Evolutionary conservation across 768 basidiomycete genomes (phyloP).

Genomic region (Aureoboletus auriporus): DNA sequence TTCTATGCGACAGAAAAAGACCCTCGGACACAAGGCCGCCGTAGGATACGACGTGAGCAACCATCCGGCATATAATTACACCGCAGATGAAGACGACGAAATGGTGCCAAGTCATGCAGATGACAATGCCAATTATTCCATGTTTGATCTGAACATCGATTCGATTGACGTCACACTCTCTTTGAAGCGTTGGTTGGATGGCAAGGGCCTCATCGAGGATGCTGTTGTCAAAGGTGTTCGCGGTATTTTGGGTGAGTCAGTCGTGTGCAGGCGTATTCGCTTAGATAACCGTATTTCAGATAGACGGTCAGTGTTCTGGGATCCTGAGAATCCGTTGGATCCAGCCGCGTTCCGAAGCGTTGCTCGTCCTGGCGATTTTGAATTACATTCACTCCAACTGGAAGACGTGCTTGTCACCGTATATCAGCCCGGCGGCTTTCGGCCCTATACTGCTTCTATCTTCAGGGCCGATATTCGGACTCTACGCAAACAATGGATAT

Average conservation of each 20-base stretch:
- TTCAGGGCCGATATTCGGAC: constrained; percentile 86
- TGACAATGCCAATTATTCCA: constrained; percentile 72
- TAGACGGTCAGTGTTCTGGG: constrained; percentile 82
- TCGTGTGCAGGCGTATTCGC: neutral
- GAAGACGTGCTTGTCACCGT: constrained; percentile 94
- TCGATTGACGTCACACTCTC: constrained; percentile 95
- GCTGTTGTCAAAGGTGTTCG: constrained; percentile 93
- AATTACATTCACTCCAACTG: constrained; percentile 82
- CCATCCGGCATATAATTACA: constrained; percentile 65
- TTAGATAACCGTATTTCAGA: constrained; percentile 43
- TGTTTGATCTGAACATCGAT: constrained; percentile 92
- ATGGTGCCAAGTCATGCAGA: constrained; percentile 29
- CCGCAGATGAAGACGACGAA: constrained; percentile 59
- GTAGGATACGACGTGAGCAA: constrained; percentile 74
- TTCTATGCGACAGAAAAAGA: constrained; percentile 13
- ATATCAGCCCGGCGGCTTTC: constrained; percentile 88
- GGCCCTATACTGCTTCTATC: constrained; percentile 88
- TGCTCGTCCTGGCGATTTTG: constrained; percentile 80
- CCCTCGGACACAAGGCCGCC: constrained; percentile 50
- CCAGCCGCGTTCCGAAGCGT: constrained; percentile 78
- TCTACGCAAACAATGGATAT: constrained; percentile 90
- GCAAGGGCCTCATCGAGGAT: constrained; percentile 88
- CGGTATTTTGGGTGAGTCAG: constrained; percentile 75
- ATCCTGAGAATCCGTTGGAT: constrained; percentile 74
- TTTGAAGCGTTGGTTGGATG: constrained; percentile 89